These are phyloP conservation scores for Pseudogymnoascus sp. DNA, from an alignment of 2,329 filamentous ascomycete species.

Conservation along the genomic window DNA sequence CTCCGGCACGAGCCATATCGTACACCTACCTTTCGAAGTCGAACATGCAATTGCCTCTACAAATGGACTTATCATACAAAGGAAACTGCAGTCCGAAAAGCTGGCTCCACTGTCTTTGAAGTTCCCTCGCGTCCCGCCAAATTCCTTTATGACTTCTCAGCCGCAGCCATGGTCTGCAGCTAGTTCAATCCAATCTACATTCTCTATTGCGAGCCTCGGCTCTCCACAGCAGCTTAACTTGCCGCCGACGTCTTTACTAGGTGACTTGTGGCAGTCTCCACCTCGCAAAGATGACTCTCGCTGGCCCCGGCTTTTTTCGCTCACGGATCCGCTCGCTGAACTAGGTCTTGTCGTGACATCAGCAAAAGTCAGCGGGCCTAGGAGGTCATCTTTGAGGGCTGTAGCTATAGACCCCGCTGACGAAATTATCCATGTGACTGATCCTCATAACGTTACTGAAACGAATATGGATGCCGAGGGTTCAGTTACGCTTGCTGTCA, in stretches of 20 bases:
- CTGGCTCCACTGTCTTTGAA: constrained; percentile 46
- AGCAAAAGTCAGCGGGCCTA: constrained; percentile 32
- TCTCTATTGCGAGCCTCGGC: constrained; percentile 51
- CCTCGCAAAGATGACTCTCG: constrained; percentile 48
- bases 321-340: constrained; percentile 80
- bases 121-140: constrained; percentile 62
- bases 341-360: constrained; percentile 69
- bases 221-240: constrained; percentile 48
- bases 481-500: constrained; percentile 66
- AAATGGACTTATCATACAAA: constrained; percentile 76
- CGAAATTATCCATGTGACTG: constrained; percentile 67
- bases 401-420: constrained; percentile 66
- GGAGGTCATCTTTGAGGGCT: constrained; percentile 35
- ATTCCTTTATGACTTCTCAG: constrained; percentile 73
- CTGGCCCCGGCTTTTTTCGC: constrained; percentile 69
- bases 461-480: constrained; percentile 42
- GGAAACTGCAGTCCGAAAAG: constrained; percentile 55
- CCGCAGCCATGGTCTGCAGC: constrained; percentile 44
- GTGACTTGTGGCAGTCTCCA: constrained; percentile 51
- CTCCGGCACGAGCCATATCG: constrained; percentile 75
- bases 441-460: constrained; percentile 45
- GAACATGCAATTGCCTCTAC: constrained; percentile 79
- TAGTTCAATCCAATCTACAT: constrained; percentile 43
- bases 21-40: constrained; percentile 92
- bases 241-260: constrained; percentile 46